Base-by-base conservation (phyloP, 2,329 filamentous ascomycete genomes). In the Pseudohalonectria lignicola region DNA sequence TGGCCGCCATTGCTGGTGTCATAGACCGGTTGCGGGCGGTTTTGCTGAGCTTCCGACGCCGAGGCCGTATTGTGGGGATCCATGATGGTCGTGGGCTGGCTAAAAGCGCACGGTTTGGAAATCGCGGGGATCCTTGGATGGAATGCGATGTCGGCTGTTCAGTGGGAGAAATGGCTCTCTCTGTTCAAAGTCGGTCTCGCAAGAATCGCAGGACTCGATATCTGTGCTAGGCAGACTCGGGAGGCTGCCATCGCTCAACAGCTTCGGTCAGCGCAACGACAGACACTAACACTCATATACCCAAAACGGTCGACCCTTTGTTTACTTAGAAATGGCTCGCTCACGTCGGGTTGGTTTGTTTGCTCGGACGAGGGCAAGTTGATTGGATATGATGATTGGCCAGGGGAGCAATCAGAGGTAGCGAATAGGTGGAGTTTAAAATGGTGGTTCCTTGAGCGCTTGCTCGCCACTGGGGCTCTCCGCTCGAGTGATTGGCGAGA, bases 1-100 rank as follows among this genome's bases (percentile, higher is more conserved):
- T 87, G 83, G 38, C 83, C 83, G 43, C 81, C 82, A 54, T 82
- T 77, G 49, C 66, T 71, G 36, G 76, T 76, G 60, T 87, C 82
- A 57, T 87, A 87, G n/a, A 74, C 70, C 13, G 76, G 76, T 32
- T 74, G 69, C 46, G 71, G 66, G 47, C 75, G 72, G 51, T 64
- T 67, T 53, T 72, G 67, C 53, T 79, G 76, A 36, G 60, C 53
- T 52, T 75, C 73, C 44, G 71, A 63, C 42, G 74, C 59, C 42
- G n/a, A n/a, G n/a, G 64, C 62, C 44, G 70, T 64, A 46, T 69
- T 62, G 51, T 70, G 62, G 34, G 60, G 62, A 49, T 79, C 74
- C 74, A 79, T 79, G 26, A 37, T 31, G 31, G 23, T 31, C 28
- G 36, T 15, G n/a, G 17, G 17, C 26, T 31, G 36, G 23, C 19